Base-by-base conservation (phyloP, 2,329 filamentous ascomycete genomes). In the Fusarium burgessii region DNA sequence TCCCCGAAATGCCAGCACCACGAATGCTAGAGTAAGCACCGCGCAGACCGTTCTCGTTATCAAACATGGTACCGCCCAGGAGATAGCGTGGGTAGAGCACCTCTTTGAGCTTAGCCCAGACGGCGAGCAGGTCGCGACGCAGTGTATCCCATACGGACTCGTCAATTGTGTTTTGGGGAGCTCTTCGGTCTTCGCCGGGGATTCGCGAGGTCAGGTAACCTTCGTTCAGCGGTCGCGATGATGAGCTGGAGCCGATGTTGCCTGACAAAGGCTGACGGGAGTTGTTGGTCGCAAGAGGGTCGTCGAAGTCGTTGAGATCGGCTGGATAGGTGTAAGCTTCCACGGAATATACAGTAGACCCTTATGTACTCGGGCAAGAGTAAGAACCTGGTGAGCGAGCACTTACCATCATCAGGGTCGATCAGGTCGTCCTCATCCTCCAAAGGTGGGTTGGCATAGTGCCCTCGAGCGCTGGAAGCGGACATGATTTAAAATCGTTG, bases 21-120 rank as follows among this genome's bases (percentile, higher is more conserved):
- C 89, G 84, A 46, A 91, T 82, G 70, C 87, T 89, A 23, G 88
- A 87, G 78, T 91, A 91, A 2, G 88, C 88, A 66, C 89, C 88
- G 7, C 89, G 86, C 12, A 91, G 76, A 14, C 85, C 85, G 38
- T 82, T 83, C 7, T 85, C 82, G 43, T 80, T 81, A 66, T 90
- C 88, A 60, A 90, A 86, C 88, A 91, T 90, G 63, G 87, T 89
- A 33, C 89, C 89, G 38, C 88, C 89, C 27, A 99, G 91, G 51
- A 99, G 87, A 83, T 98, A 98, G 78, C 95, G 95, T 20, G 96
- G 96, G 82, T 94, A 99, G 66, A 99, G 89, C 41, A 99, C 96
- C 85, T 98, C 95, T 81, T 93, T 91, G 91, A 99, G 94, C 87
- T 99, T 99, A 83, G 93, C 93, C 95, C 96, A 98, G 38, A 98